phyloP scores from a whole-genome alignment of 1,284 basidiomycete genomes.

The Ustilago sp. region DNA sequence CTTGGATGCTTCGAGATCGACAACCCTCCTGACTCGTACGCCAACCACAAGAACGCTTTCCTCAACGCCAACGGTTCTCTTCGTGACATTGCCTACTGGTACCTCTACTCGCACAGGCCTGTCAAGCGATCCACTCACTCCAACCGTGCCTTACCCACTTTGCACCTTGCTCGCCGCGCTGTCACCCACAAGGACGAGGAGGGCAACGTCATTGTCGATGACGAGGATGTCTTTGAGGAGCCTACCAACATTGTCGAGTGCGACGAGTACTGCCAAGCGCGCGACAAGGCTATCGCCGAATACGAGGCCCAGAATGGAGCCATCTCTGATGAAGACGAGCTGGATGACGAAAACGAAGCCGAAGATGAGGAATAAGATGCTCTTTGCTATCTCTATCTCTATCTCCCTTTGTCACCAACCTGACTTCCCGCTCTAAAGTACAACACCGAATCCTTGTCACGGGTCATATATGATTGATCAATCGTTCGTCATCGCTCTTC shows the following conservation, averaged over 20 bases:
- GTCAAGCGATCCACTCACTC: slow-evolving; percentile 44
- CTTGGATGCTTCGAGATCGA: slow-evolving; percentile 63
- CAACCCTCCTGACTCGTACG: slow-evolving; percentile 63
- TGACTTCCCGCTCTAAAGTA: background rate
- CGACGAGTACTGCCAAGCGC: slow-evolving; percentile 49
- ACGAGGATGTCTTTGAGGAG: slow-evolving; percentile 43
- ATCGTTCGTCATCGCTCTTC: background rate
- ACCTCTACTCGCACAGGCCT: slow-evolving; percentile 43
- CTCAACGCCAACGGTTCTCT: slow-evolving; percentile 56
- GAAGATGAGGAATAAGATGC: slow-evolving; percentile 22
- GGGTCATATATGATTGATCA: slow-evolving; percentile 31
- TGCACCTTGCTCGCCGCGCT: slow-evolving; percentile 36
- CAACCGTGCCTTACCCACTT: slow-evolving; percentile 47
- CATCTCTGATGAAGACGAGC: slow-evolving; percentile 40
- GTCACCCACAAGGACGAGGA: slow-evolving; percentile 50
- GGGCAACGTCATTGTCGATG: slow-evolving; percentile 47
- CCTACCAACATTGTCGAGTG: slow-evolving; percentile 42
- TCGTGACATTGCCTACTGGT: slow-evolving; percentile 58
- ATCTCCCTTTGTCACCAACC: background rate
- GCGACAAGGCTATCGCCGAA: slow-evolving; percentile 39
- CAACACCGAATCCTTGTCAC: slow-evolving; percentile 21
- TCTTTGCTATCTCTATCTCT: background rate
- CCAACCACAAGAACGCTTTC: slow-evolving; percentile 64
- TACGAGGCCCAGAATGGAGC: slow-evolving; percentile 40
- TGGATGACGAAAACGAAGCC: slow-evolving; percentile 38